Evolutionary conservation across 441 rosid species (phyloP).

Genomic region (Codiaeum variegatum): DNA sequence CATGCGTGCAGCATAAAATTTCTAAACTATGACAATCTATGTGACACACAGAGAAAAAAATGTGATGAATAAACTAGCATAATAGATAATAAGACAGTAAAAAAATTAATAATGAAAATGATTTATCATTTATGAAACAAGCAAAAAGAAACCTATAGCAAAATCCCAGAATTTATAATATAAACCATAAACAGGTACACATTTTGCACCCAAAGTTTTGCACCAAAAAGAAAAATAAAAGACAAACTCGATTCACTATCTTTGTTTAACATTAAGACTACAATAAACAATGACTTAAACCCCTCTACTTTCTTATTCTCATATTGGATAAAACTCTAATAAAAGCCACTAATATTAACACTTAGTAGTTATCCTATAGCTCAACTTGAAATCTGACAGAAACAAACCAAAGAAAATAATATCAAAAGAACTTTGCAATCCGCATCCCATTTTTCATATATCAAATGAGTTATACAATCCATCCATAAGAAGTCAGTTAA

Average conservation of each 20-base stretch:
- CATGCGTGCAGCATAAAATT: background rate
- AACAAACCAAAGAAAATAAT: background rate
- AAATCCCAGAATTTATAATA: constrained; percentile 7
- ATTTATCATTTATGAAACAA: background rate
- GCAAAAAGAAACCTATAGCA: background rate
- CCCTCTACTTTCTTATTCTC: background rate
- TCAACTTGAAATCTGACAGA: background rate
- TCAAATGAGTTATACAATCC: background rate
- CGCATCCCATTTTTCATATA: background rate
- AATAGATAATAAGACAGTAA: constrained; percentile 8
- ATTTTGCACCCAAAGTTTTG: background rate
- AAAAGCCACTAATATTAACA: background rate
- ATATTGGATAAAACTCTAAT: background rate
- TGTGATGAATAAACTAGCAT: constrained; percentile 6
- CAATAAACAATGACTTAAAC: background rate
- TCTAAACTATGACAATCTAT: background rate
- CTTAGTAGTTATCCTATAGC: background rate
- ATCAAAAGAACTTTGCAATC: background rate
- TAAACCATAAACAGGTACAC: background rate
- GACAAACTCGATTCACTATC: background rate
- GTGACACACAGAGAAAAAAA: background rate
- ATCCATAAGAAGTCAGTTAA: too few species aligned
- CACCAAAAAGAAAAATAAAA: background rate
- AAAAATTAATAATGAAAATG: background rate
- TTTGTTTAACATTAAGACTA: background rate